phyloP scores from a whole-genome alignment of 2,329 filamentous ascomycete species.

The Pyrenophora tritici-repentis region DNA sequence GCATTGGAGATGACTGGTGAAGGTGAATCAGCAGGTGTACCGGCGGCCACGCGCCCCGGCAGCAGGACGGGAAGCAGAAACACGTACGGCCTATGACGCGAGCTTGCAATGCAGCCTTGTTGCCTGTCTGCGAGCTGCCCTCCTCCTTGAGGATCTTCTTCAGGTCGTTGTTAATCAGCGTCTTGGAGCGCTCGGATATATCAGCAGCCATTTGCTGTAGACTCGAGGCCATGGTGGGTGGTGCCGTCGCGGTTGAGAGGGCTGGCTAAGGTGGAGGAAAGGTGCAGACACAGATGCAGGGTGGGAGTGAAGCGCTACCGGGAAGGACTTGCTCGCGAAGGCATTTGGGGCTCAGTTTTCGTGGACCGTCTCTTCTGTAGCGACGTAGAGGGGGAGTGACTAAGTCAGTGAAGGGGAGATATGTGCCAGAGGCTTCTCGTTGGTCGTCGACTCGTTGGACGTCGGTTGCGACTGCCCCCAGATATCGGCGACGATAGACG shows the following conservation, averaged over 20 bases:
- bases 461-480: conserved; percentile 26
- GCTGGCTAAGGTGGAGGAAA: neutral
- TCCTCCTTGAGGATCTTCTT: conserved; percentile 77
- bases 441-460: conserved; percentile 15
- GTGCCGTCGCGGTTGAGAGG: conserved; percentile 3
- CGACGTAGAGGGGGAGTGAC: conserved; percentile 15
- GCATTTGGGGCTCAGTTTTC: conserved; percentile 12
- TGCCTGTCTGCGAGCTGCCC: conserved; percentile 71
- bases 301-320: conserved; percentile 19
- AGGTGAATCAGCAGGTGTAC: conserved; percentile 23
- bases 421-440: neutral
- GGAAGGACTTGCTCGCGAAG: conserved; percentile 13
- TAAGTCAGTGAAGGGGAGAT: conserved; percentile 11
- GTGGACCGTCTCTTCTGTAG: conserved; percentile 3
- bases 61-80: conserved; percentile 11
- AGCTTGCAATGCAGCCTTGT: conserved; percentile 80
- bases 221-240: conserved; percentile 39
- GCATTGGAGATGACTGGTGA: conserved; percentile 48
- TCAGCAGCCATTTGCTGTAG: conserved; percentile 49
- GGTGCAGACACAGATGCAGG: neutral
- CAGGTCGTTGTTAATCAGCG: conserved; percentile 68
- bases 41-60: neutral
- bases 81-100: conserved; percentile 79
- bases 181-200: conserved; percentile 56
- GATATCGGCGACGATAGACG: conserved; percentile 1